phyloP scores from a whole-genome alignment of 805 yeast species.

The Henningerozyma blattae region DNA sequence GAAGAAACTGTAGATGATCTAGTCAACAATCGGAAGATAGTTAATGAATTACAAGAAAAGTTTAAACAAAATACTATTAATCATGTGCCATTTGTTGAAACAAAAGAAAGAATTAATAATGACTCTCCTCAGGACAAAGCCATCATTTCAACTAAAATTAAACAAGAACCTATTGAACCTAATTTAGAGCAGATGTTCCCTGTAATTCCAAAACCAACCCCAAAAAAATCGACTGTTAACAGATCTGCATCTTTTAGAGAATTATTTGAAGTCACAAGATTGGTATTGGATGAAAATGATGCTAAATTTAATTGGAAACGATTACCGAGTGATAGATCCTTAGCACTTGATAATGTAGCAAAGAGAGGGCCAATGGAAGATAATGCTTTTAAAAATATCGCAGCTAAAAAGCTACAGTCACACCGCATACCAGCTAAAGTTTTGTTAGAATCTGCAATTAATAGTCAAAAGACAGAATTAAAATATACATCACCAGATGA shows the following conservation, averaged over 20 bases:
- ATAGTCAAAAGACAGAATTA: not conserved
- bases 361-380: not conserved
- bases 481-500: not conserved
- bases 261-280: conserved; percentile 20
- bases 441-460: no score
- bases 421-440: no score
- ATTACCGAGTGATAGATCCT: conserved; percentile 13
- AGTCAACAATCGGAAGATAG: no score
- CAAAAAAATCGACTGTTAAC: conserved; percentile 7
- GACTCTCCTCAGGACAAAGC: no score
- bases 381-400: not conserved
- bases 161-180: not conserved
- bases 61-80: no score
- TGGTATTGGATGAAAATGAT: conserved; percentile 23
- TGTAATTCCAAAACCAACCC: conserved; percentile 5
- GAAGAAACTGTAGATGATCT: no score
- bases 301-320: conserved; percentile 23
- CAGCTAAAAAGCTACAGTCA: no score
- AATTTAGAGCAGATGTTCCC: conserved; percentile 7
- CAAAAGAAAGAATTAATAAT: no score
- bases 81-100: no score
- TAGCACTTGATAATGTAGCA: not conserved
- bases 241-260: conserved; percentile 23
- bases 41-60: no score
- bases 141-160: no score